Percentiles rank a stretch among this genome's conserved stretches.
Evolutionary conservation across 305 asterid species (phyloP).

Genomic region (Stenogyne calaminthoides): DNA sequence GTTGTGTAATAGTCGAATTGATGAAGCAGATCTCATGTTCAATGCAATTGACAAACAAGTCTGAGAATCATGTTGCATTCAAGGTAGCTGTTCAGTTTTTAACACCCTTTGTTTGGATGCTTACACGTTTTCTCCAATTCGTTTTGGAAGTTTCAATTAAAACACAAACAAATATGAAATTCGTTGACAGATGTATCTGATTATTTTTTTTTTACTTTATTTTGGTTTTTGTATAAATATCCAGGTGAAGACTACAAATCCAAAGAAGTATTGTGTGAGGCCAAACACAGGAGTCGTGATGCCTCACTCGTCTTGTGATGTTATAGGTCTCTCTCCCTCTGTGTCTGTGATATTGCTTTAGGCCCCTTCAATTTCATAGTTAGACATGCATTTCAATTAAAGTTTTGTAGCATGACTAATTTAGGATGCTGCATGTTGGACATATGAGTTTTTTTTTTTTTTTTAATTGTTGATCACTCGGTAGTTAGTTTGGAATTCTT

Average conservation of each 20-base stretch:
- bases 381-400: neutral
- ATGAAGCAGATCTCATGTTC: conserved; percentile 87
- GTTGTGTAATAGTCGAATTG: conserved; percentile 62
- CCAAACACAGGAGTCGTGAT: conserved; percentile 72
- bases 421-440: conserved; percentile 6
- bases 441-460: neutral
- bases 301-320: conserved; percentile 64
- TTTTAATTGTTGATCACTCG: neutral
- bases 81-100: conserved; percentile 54
- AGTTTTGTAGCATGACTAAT: conserved; percentile 1
- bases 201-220: conserved; percentile 1
- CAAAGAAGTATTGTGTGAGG: conserved; percentile 79
- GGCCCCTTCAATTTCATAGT: neutral
- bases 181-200: conserved; percentile 26
- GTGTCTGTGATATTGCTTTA: neutral
- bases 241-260: conserved; percentile 84
- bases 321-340: conserved; percentile 42
- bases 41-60: conserved; percentile 68
- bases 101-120: neutral
- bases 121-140: neutral
- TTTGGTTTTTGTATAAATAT: conserved; percentile 3
- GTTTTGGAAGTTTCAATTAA: conserved; percentile 17
- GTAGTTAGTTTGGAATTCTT: conserved; percentile 21
- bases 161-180: neutral
- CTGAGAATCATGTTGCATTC: conserved; percentile 72